phyloP scores from a whole-genome alignment of 176 grass and related monocot genomes.

The Panicum miliaceum region DNA sequence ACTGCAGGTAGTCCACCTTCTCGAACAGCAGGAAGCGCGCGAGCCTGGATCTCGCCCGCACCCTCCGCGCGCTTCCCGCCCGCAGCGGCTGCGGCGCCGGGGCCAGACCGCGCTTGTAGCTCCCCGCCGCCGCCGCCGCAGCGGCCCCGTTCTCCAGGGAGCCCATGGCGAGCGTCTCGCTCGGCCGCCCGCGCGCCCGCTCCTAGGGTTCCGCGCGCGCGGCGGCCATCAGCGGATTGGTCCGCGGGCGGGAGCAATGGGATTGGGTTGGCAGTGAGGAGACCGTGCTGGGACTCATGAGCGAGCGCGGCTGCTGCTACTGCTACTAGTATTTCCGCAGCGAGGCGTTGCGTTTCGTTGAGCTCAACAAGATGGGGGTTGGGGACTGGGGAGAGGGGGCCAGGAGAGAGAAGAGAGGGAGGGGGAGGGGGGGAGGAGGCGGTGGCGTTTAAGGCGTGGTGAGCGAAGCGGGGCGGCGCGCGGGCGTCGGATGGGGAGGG shows the following conservation, averaged over 20 bases:
- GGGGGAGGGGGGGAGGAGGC: not conserved
- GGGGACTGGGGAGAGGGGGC: not conserved
- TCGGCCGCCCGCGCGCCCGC: not conserved
- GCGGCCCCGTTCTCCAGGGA: constrained; percentile 61
- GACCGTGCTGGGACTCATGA: constrained; percentile 40
- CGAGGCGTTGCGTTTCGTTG: constrained; percentile 35
- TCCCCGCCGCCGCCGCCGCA: constrained; percentile 36
- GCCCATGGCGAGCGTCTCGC: constrained; percentile 52
- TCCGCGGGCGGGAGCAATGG: not conserved
- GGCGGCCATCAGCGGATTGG: constrained; percentile 37
- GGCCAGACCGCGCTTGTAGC: constrained; percentile 50
- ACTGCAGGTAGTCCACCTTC: constrained; percentile 81
- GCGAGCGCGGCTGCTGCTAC: not conserved
- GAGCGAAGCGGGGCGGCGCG: not conserved
- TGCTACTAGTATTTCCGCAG: not conserved
- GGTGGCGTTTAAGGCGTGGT: constrained; percentile 32
- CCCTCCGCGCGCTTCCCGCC: constrained; percentile 17
- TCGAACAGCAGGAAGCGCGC: constrained; percentile 78
- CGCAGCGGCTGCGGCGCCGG: constrained; percentile 7
- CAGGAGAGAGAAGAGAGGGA: not conserved
- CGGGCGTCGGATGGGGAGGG: constrained; percentile 3
- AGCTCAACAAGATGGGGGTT: not conserved
- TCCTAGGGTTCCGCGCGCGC: constrained; percentile 25
- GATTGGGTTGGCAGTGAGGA: not conserved
- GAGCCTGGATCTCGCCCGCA: constrained; percentile 70